Base-by-base conservation (phyloP, 163 green algal species). In the Chlamydomonas reinhardtii region DNA sequence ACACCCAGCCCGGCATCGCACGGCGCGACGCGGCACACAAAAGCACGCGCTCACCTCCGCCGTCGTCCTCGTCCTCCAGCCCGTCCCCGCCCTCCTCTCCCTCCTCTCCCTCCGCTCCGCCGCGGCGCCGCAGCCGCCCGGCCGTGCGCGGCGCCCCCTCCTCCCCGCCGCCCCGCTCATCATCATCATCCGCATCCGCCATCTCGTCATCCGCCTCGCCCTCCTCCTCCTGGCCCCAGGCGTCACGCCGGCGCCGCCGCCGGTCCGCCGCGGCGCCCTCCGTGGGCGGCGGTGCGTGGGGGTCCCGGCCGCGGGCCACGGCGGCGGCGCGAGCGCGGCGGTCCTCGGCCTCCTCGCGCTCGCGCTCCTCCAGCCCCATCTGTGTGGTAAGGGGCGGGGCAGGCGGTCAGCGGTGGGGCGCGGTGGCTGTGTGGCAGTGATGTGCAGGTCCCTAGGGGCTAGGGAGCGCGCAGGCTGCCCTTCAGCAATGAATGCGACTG, bases 331-430 rank as follows among this genome's bases (percentile, higher is more conserved):
- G 32, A 0, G 16, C 24, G 17, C 68, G 35, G 22, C 54, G 6
- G 14, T 52, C 74, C 52, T 74, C 75, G 29, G 39, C 52, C 76
- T 86, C 76, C 39, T 81, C 72, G 27, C 56, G 22, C 81, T 82
- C 81, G 20, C 29, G 27, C 32, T 82, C 71, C 35, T 74, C 81
- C 34, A 87, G 37, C 3, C 71, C 70, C 81, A 81, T 85, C 78
- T 85, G 65, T 12, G 0, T 2, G 73, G 59, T 2, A 31, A 17
- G n/a, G 2, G 32, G 15, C 32, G 31, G 34, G 74, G n/a, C n/a
- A n/a, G n/a, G n/a, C n/a, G n/a, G n/a, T n/a, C n/a, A n/a, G n/a
- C n/a, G n/a, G n/a, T n/a, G n/a, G n/a, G n/a, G n/a, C n/a, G n/a
- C n/a, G n/a, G n/a, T n/a, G n/a, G n/a, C n/a, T n/a, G n/a, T n/a